Evolutionary conservation across 495 filamentous ascomycete genomes (phyloP).

Genomic region (Stereocaulon alpinum): DNA sequence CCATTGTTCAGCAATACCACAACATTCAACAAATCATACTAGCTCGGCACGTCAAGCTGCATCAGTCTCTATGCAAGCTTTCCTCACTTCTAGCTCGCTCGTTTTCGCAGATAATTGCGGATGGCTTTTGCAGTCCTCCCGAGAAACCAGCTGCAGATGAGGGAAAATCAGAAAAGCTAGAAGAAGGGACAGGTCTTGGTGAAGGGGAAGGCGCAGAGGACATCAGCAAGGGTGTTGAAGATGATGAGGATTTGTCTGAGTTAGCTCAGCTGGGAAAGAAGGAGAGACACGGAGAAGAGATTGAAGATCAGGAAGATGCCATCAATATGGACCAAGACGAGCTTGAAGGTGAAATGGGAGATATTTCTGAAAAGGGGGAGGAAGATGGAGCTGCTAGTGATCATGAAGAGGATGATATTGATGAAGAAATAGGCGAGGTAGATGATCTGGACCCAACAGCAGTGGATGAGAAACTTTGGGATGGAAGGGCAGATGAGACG

Average conservation of each 20-base stretch:
- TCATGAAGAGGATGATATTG: constrained; percentile 47
- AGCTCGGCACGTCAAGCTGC: constrained; percentile 42
- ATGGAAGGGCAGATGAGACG: constrained; percentile 65
- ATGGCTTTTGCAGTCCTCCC: constrained; percentile 84
- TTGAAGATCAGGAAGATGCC: constrained; percentile 66
- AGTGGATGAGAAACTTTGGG: constrained; percentile 97
- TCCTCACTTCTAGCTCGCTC: constrained; percentile 62
- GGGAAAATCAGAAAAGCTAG: constrained; percentile 61
- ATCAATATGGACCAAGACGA: constrained; percentile 91
- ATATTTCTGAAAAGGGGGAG: constrained; percentile 48
- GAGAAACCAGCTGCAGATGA: constrained; percentile 60
- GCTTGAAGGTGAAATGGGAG: constrained; percentile 67
- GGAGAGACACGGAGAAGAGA: constrained; percentile 44
- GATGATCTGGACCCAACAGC: constrained; percentile 79
- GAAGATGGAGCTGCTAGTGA: constrained; percentile 23
- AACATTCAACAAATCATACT: constrained; percentile 46
- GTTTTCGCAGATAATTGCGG: constrained; percentile 62
- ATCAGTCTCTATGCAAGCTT: constrained; percentile 61
- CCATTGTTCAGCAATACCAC: constrained; percentile 66
- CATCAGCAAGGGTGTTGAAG: constrained; percentile 90
- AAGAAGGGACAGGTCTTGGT: constrained; percentile 91
- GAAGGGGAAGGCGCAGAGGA: constrained; percentile 92
- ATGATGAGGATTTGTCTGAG: constrained; percentile 88
- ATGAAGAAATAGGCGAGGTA: constrained; percentile 82
- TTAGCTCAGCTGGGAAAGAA: constrained; percentile 67